These are phyloP conservation scores for Magnolia changhungtana DNA, from an alignment of 164 flowering plant species.

Conservation along the genomic window DNA sequence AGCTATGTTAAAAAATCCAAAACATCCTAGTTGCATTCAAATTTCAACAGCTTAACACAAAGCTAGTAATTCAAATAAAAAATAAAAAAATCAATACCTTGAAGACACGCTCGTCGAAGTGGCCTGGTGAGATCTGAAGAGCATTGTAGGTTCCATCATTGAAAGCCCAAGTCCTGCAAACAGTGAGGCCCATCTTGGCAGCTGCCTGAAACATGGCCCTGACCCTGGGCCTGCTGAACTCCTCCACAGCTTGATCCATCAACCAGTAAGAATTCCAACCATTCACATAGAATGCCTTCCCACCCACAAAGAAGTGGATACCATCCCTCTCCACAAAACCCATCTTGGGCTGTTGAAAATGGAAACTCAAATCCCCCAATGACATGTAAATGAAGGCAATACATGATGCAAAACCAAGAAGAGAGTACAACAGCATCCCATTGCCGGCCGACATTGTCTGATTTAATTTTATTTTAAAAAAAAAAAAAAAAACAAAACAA, in stretches of 20 bases:
- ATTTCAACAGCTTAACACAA: background rate
- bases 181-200: conserved; percentile 89
- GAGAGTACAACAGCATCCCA: conserved; percentile 50
- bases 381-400: conserved; percentile 67
- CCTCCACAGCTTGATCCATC: conserved; percentile 82
- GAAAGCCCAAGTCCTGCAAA: conserved; percentile 99
- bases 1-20: background rate
- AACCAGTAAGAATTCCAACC: conserved; percentile 99
- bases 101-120: conserved; percentile 65
- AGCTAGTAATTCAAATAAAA: background rate
- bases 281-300: conserved; percentile 65
- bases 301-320: conserved; percentile 70
- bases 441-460: conserved; percentile 43
- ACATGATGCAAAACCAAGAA: conserved; percentile 70
- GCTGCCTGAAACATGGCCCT: conserved; percentile 66
- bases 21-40: background rate
- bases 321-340: conserved; percentile 72
- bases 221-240: conserved; percentile 50
- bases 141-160: conserved; percentile 92
- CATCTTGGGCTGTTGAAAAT: conserved; percentile 28
- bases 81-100: conserved; percentile 39
- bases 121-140: conserved; percentile 84
- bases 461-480: background rate
- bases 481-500: background rate
- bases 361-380: conserved; percentile 42